phyloP scores from a whole-genome alignment of 805 yeast species.

The Pichia cephalocereana region DNA sequence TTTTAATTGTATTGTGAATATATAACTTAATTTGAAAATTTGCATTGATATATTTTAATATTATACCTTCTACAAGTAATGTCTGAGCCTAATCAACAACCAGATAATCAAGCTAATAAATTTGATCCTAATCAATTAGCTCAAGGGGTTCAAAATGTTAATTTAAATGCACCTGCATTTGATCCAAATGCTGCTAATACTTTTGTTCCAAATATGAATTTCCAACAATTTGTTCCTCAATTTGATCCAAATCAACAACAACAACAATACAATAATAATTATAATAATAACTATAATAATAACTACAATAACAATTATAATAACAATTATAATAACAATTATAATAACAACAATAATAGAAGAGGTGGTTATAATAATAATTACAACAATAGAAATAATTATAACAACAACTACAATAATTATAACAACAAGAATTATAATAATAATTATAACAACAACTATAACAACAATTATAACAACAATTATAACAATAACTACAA shows the following conservation, averaged over 20 bases:
- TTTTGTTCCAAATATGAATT: slow-evolving; percentile 36
- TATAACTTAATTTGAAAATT: too few relatives aligned
- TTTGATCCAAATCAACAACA: slow-evolving; percentile 23
- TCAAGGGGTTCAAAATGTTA: slow-evolving; percentile 35
- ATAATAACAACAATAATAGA: slow-evolving; percentile 13
- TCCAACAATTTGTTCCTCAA: slow-evolving; percentile 32
- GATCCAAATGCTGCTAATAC: slow-evolving; percentile 43
- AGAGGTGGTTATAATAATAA: slow-evolving; percentile 14
- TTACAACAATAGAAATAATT: neutral
- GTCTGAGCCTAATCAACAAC: slow-evolving; percentile 22
- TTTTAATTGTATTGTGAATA: too few relatives aligned
- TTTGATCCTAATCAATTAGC: slow-evolving; percentile 35
- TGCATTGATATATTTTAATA: neutral
- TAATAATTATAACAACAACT: neutral
- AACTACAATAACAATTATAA: slow-evolving; percentile 21
- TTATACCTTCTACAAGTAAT: slow-evolving; percentile 5
- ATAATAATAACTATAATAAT: slow-evolving; percentile 9
- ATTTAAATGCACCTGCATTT: slow-evolving; percentile 28
- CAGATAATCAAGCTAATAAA: slow-evolving; percentile 22
- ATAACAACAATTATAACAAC: slow-evolving; percentile 7
- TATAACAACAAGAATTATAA: slow-evolving; percentile 4
- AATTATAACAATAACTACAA: slow-evolving; percentile 13
- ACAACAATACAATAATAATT: slow-evolving; percentile 11
- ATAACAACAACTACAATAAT: slow-evolving; percentile 4
- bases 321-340: slow-evolving; percentile 19